Base-by-base conservation (phyloP, 768 basidiomycete species). In the Boletus rufocinnamomeus region DNA sequence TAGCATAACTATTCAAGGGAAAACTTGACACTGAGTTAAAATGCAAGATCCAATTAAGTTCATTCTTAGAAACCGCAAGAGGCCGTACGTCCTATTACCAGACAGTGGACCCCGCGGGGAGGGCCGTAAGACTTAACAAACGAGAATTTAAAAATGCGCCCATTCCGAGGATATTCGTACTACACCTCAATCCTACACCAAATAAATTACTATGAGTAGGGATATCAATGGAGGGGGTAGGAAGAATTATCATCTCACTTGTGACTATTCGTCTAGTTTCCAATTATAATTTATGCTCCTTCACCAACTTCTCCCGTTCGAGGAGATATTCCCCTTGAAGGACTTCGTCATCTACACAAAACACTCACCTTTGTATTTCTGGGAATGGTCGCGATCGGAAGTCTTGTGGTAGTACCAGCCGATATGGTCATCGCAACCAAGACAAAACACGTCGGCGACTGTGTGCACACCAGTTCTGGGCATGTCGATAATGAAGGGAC, bases 281-380 rank as follows among this genome's bases (percentile, higher is more conserved):
- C 91, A 93, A 27, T n/a, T n/a, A n/a, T n/a, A n/a, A n/a, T n/a
- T 82, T 82, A 66, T 93, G 93, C 69, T 93, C 89, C 67, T 93
- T 93, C 50, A 90, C 76, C 14, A 92, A 73, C 67, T 84, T 87
- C 77, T 92, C 91, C 46, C 87, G 80, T 69, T 93, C 91, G 34
- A 93, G 76, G 10, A 93, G 76, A 68, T 88, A 93, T 71, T 93
- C 92, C 14, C 89, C 91, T 93, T 54, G 28, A 6, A 37, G n/a
- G 11, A 46, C 10, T 28, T 46, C 16, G 28, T 38, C 32, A 40
- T 34, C 13, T 34, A n/a, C 1, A 28, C 34, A 3, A 6, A 5
- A n/a, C n/a, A n/a, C n/a, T n/a, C n/a, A n/a, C n/a, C n/a, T n/a
- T n/a, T n/a, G n/a, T n/a, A n/a, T n/a, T n/a, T n/a, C n/a, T n/a